Conservation (phyloP, 129 eudicot species). For the Lonicera japonica region DNA sequence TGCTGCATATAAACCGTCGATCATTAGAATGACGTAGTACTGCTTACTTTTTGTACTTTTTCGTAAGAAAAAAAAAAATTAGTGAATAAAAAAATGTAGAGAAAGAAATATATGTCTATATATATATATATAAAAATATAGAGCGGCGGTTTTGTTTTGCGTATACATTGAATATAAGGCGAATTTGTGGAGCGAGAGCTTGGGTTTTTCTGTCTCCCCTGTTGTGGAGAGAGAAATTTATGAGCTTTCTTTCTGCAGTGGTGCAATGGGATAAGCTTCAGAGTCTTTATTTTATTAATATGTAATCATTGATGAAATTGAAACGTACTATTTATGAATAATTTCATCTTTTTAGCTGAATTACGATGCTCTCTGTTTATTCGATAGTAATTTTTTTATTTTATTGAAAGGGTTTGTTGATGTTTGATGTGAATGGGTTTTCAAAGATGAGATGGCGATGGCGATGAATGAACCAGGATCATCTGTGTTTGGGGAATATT, state of each 20-base stretch:
- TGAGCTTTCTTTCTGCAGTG: background rate
- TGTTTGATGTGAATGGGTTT: background rate
- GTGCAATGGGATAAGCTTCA: background rate
- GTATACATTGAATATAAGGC: constrained; percentile 7
- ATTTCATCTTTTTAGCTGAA: background rate
- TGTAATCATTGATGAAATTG: constrained; percentile 2
- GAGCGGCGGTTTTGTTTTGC: constrained; percentile 1
- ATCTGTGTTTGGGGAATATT: too few species aligned
- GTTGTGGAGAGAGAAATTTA: constrained; percentile 2
- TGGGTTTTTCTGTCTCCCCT: constrained; percentile 12
- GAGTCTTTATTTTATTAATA: background rate
- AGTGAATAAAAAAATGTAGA: too few species aligned
- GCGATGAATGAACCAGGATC: too few species aligned
- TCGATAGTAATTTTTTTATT: too few species aligned
- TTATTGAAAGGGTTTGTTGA: background rate
- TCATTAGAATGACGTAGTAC: background rate
- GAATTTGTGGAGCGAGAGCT: constrained; percentile 1
- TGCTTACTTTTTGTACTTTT: background rate
- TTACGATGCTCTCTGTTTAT: background rate
- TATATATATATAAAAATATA: too few species aligned
- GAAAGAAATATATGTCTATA: too few species aligned
- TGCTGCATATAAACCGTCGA: constrained; percentile 6
- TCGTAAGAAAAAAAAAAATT: too few species aligned
- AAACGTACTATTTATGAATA: too few species aligned
- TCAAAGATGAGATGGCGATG: too few species aligned